A percentile compares a stretch with the other conserved stretches of the same genome.
Conservation (phyloP, 1,284 basidiomycete species). For the Tranzscheliella williamsii region DNA sequence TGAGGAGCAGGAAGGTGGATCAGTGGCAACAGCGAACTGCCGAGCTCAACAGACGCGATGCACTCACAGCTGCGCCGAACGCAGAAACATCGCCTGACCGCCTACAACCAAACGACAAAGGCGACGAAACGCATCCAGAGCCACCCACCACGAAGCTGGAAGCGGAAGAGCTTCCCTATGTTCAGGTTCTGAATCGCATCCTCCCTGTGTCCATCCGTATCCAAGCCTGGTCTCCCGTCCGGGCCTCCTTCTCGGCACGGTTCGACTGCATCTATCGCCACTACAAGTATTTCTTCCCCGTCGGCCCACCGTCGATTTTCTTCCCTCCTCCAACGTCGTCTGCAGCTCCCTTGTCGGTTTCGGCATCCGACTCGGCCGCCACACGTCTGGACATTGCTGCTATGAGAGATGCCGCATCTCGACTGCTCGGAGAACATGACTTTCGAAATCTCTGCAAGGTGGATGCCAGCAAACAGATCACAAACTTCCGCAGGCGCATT, state of each 20-base stretch:
- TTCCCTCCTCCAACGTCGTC: constrained; percentile 6
- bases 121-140: constrained; percentile 22
- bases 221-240: constrained; percentile 94
- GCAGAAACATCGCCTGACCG: too few species aligned
- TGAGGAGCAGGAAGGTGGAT: constrained; percentile 51
- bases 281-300: constrained; percentile 89
- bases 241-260: constrained; percentile 77
- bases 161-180: constrained; percentile 72
- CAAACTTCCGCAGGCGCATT: constrained; percentile 73
- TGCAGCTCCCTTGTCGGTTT: background rate
- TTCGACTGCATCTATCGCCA: constrained; percentile 85
- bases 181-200: constrained; percentile 81
- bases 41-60: background rate
- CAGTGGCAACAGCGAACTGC: constrained; percentile 23
- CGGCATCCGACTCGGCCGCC: background rate
- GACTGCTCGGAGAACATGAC: constrained; percentile 86
- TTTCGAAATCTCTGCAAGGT: constrained; percentile 94
- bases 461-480: constrained; percentile 91
- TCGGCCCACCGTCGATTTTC: constrained; percentile 40
- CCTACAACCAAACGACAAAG: background rate
- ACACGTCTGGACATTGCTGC: constrained; percentile 58
- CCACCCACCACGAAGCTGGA: constrained; percentile 31
- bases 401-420: constrained; percentile 77
- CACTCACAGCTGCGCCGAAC: background rate
- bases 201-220: constrained; percentile 86